phyloP scores from a whole-genome alignment of 225 moss, liverwort and hornwort genomes.

The Sphagnum tenellum region DNA sequence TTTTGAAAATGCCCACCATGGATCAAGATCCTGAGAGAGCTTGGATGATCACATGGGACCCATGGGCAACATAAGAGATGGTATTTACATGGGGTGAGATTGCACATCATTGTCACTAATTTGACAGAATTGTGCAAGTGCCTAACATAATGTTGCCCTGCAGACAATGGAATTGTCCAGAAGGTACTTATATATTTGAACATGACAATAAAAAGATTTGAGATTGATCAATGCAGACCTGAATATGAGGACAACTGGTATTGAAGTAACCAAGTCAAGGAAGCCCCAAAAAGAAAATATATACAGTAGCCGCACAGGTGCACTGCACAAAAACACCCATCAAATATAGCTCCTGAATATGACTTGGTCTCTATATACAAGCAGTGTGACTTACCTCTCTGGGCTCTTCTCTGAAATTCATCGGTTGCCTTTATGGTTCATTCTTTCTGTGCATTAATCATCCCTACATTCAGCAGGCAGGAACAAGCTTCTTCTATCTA shows the following conservation, averaged over 20 bases:
- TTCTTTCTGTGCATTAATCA: not conserved
- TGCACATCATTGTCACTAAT: too few relatives aligned
- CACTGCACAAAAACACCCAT: slow-evolving; percentile 37
- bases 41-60: too few relatives aligned
- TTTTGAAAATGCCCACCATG: too few relatives aligned
- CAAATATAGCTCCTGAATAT: too few relatives aligned
- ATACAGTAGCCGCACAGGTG: slow-evolving; percentile 58
- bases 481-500: too few relatives aligned
- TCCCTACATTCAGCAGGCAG: too few relatives aligned
- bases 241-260: slow-evolving; percentile 62
- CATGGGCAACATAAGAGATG: too few relatives aligned
- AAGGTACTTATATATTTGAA: not conserved
- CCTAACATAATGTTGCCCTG: not conserved
- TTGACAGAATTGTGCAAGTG: not conserved
- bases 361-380: too few relatives aligned
- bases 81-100: too few relatives aligned
- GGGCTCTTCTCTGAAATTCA: not conserved
- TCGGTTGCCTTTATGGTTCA: not conserved
- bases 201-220: not conserved
- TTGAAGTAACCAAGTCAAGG: slow-evolving; percentile 52
- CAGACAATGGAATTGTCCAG: not conserved
- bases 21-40: too few relatives aligned
- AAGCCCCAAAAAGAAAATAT: slow-evolving; percentile 70
- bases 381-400: too few relatives aligned
- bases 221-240: slow-evolving; percentile 18